These are phyloP conservation scores for Theobroma cacao DNA, from an alignment of 345 rosid species.

Conservation along the genomic window DNA sequence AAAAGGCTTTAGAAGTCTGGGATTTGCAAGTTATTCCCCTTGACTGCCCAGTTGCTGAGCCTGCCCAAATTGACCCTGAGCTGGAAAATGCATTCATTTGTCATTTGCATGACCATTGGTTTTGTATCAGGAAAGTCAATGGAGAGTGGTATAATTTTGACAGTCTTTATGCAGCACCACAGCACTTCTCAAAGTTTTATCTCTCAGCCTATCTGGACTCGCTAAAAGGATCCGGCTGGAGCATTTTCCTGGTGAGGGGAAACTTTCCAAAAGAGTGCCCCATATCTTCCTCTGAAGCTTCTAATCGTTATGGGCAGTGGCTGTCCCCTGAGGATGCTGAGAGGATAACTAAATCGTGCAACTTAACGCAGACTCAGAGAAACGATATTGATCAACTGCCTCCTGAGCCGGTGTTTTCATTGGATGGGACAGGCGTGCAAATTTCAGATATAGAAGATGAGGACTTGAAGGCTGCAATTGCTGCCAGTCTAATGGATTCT, in stretches of 20 bases:
- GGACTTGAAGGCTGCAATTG: slow-evolving; percentile 85
- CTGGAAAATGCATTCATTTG: slow-evolving; percentile 83
- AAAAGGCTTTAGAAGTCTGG: slow-evolving; percentile 96
- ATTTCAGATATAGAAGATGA: slow-evolving; percentile 59
- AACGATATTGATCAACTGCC: slow-evolving; percentile 33
- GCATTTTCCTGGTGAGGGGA: slow-evolving; percentile 86
- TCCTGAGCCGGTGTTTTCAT: slow-evolving; percentile 30
- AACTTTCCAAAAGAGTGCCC: slow-evolving; percentile 84
- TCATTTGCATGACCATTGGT: slow-evolving; percentile 96
- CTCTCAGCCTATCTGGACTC: slow-evolving; percentile 86
- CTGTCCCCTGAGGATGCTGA: slow-evolving; percentile 86
- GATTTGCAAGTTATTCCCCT: slow-evolving; percentile 83
- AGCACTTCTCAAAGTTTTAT: slow-evolving; percentile 85
- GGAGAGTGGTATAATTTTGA: slow-evolving; percentile 96
- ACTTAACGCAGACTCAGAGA: slow-evolving; percentile 32
- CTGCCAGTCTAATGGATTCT: slow-evolving; percentile 84
- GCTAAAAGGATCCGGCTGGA: slow-evolving; percentile 87
- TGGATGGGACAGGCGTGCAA: slow-evolving; percentile 35
- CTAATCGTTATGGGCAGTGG: slow-evolving; percentile 86
- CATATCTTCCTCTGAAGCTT: slow-evolving; percentile 64
- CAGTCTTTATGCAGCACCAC: slow-evolving; percentile 86
- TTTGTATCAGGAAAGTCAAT: slow-evolving; percentile 82
- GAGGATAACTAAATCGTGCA: slow-evolving; percentile 63
- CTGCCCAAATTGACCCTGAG: slow-evolving; percentile 90
- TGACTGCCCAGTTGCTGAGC: slow-evolving; percentile 86